Conservation (phyloP, 805 yeast genomes). For the Scheffersomyces stipitis region DNA sequence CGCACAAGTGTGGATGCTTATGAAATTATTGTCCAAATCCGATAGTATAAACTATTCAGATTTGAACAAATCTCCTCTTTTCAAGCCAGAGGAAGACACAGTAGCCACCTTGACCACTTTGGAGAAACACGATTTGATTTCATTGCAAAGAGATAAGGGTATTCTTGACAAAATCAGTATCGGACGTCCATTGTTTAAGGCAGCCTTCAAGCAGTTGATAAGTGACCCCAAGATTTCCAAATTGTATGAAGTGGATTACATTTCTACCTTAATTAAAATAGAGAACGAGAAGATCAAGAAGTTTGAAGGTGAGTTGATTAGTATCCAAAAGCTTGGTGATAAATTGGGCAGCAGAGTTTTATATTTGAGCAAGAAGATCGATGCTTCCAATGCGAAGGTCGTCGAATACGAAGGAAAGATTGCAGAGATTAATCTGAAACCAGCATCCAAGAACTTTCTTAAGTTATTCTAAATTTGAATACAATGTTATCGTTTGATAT, state of each 20-base stretch:
- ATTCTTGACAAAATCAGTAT: conserved; percentile 63
- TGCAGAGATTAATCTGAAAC: conserved; percentile 15
- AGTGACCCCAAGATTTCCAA: conserved; percentile 55
- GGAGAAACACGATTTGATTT: conserved; percentile 76
- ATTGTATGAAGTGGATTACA: conserved; percentile 63
- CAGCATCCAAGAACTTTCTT: too few species aligned
- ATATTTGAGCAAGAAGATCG: conserved; percentile 68
- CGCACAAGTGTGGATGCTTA: conserved; percentile 86
- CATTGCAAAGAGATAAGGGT: conserved; percentile 76
- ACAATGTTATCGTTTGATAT: too few species aligned
- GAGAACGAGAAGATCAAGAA: conserved; percentile 63
- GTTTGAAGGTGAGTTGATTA: conserved; percentile 71
- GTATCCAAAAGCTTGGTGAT: conserved; percentile 51
- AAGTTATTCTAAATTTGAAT: too few species aligned
- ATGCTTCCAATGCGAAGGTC: conserved; percentile 50
- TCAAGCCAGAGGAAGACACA: conserved; percentile 52
- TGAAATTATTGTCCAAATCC: conserved; percentile 57
- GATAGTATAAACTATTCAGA: conserved; percentile 51
- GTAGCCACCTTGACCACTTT: conserved; percentile 56
- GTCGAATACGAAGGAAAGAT: conserved; percentile 28
- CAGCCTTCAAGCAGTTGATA: conserved; percentile 72
- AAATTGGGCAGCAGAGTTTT: conserved; percentile 62
- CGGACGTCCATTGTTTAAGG: conserved; percentile 80
- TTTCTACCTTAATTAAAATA: conserved; percentile 51
- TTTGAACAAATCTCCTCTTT: conserved; percentile 56